Base-by-base conservation (phyloP, 1,284 basidiomycete species). In the Trametes hirsuta region DNA sequence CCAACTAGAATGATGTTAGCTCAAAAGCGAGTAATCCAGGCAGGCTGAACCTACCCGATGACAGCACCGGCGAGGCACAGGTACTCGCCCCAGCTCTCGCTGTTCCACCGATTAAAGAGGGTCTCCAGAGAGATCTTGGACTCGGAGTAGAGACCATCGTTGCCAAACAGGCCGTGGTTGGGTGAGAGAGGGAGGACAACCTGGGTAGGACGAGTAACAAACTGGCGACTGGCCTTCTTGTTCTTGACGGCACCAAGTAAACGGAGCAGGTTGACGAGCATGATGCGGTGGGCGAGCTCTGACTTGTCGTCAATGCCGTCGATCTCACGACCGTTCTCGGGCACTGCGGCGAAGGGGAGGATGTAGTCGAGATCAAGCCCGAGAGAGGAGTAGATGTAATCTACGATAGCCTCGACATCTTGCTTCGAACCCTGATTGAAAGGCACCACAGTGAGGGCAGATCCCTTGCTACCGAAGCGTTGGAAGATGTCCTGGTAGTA, bases 1-100 rank as follows among this genome's bases (percentile, higher is more conserved):
- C 95, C 95, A 97, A 49, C 91, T 91, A 65, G 24, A 58, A 36
- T 4, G 59, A 39, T 55, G 57, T 68, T 42, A 68, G 69, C 51
- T 24, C 21, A 40, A 6, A 25, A 8, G 12, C 4, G 9, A 6
- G 10, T 9, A 34, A 24, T 4, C 30, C 30, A 35, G 40, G 11
- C 11, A 48, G 34, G 9, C 1, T 21, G 12, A 3, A 74, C 87
- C 66, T 77, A 94, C 90, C 96, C 97, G 69, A 99, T 99, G 68
- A 99, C 96, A 50, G 97, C 97, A 66, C 97, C 97, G 45, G 96
- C 95, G 63, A 99, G 86, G 78, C 96, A 98, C 49, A 99, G 85
- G 76, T 99, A 99, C 79, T 98, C 95, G 65, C 96, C 96, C 97
- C 97, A 99, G 73, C 94, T 95, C 76, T 98, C 95, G n/a, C 95